phyloP scores from a whole-genome alignment of 2,329 filamentous ascomycete species.

The Parastagonospora avenae region DNA sequence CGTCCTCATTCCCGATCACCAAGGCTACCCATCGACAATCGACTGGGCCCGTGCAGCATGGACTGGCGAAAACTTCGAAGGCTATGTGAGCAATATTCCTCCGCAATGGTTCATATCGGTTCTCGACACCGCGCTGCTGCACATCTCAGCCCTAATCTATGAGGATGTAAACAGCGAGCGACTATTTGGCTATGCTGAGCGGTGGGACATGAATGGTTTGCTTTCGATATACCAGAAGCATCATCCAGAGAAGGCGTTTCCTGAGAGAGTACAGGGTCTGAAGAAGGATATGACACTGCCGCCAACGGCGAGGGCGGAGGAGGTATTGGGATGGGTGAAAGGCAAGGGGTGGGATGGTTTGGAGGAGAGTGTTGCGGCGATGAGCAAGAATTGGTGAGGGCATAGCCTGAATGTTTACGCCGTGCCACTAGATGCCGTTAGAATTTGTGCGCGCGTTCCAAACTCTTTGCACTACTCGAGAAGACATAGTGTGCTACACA shows the following conservation, averaged over 20 bases:
- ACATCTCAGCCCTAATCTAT: slow-evolving; percentile 58
- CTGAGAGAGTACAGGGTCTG: slow-evolving; percentile 19
- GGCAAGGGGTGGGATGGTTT: slow-evolving; percentile 32
- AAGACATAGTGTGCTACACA: too few relatives aligned
- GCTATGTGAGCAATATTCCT: slow-evolving; percentile 4
- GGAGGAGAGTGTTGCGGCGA: slow-evolving; percentile 26
- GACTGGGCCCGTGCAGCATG: slow-evolving; percentile 29
- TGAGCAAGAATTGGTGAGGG: slow-evolving; percentile 16
- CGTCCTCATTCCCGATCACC: slow-evolving; percentile 42
- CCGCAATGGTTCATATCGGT: slow-evolving; percentile 31
- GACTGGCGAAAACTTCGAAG: slow-evolving; percentile 42
- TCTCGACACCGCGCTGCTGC: slow-evolving; percentile 52
- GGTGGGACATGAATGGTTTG: slow-evolving; percentile 55
- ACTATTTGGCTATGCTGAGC: slow-evolving; percentile 59
- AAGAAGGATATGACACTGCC: slow-evolving; percentile 23
- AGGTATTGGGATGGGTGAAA: slow-evolving; percentile 35
- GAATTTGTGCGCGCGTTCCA: too few relatives aligned
- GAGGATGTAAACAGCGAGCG: slow-evolving; percentile 55
- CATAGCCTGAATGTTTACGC: not conserved
- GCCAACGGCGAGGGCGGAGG: slow-evolving; percentile 29
- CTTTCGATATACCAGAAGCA: slow-evolving; percentile 46
- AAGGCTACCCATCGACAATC: slow-evolving; percentile 39
- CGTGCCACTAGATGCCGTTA: too few relatives aligned
- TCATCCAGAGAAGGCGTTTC: slow-evolving; percentile 48
- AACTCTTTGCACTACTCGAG: too few relatives aligned